Base-by-base conservation (phyloP, 495 filamentous ascomycete species). In the Podospora appendiculata region DNA sequence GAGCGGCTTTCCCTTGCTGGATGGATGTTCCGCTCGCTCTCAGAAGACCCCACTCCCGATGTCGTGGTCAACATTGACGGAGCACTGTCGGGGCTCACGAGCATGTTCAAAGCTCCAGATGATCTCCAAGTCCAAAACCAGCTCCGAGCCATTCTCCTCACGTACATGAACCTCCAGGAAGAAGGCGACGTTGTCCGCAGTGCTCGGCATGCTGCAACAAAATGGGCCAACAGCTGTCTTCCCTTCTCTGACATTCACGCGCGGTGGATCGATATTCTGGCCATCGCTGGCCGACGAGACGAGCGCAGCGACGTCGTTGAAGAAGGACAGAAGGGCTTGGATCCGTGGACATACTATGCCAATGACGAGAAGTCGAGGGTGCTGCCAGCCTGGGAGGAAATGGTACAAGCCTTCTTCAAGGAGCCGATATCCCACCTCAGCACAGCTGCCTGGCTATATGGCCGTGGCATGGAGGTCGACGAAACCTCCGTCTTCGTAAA, bases 181-280 rank as follows among this genome's bases (percentile, higher is more conserved):
- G 80, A 79, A 43, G 70, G 74, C 43, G 65, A 61, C 16, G 60
- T 79, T 11, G 73, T 80, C 8, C 74, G 89, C 51, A 86, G 82
- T 48, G 84, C 85, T 45, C 82, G 88, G 8, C 92, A 89, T 68
- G 81, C 87, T 16, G 86, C 86, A n/a, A 80, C 93, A 5, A 85
- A 90, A 19, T 96, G 90, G 74, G 87, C 90, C 3, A 96, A 96
- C 58, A 76, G 86, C n/a, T 95, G 89, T 59, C 73, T 98, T 10
- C 82, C 85, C 2, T 96, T 86, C 55, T 74, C 70, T 36, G 89
- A 94, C 60, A 76, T 89, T 11, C 74, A 82, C 17, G 93, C 85
- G 39, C 81, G 92, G 42, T 97, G 89, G 89, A 86, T 94, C 45
- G 79, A 95, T 68, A 73, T 96, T 33, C 75, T 96, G 54, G 90